Conservation (phyloP, 2,329 filamentous ascomycete species). For the Phaeophleospora eucalypticola region DNA sequence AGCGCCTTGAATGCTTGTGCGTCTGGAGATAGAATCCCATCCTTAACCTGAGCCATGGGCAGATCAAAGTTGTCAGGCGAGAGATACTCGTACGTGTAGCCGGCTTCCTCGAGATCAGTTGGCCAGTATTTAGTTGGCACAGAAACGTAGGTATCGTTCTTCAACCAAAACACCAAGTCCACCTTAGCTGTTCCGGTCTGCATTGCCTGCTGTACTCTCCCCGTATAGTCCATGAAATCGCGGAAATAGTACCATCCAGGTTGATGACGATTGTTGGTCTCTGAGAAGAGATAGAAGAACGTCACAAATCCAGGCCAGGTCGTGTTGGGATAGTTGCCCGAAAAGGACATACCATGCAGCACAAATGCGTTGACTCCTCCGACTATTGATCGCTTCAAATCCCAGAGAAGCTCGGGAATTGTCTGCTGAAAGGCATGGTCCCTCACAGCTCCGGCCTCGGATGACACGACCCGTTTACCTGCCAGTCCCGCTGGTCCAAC, state of each 20-base stretch:
- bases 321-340: conserved; percentile 42
- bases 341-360: conserved; percentile 43
- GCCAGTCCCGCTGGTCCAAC: conserved; percentile 32
- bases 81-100: conserved; percentile 42
- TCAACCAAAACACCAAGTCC: conserved; percentile 42
- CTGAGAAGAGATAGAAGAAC: conserved; percentile 41
- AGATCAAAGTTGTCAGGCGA: conserved; percentile 43
- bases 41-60: conserved; percentile 35
- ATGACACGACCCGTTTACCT: conserved; percentile 29
- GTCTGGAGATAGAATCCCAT: conserved; percentile 37
- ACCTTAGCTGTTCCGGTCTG: conserved; percentile 39
- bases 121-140: conserved; percentile 15
- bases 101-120: conserved; percentile 22
- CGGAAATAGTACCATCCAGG: conserved; percentile 41
- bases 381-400: conserved; percentile 38
- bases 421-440: conserved; percentile 25
- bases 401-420: conserved; percentile 30
- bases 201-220: conserved; percentile 36
- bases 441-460: conserved; percentile 30
- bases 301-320: conserved; percentile 48
- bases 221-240: conserved; percentile 37
- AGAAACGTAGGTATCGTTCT: conserved; percentile 9
- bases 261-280: conserved; percentile 38
- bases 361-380: conserved; percentile 44
- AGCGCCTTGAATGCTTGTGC: conserved; percentile 42